Base-by-base conservation (phyloP, 768 basidiomycete species). In the Terana coerulea region DNA sequence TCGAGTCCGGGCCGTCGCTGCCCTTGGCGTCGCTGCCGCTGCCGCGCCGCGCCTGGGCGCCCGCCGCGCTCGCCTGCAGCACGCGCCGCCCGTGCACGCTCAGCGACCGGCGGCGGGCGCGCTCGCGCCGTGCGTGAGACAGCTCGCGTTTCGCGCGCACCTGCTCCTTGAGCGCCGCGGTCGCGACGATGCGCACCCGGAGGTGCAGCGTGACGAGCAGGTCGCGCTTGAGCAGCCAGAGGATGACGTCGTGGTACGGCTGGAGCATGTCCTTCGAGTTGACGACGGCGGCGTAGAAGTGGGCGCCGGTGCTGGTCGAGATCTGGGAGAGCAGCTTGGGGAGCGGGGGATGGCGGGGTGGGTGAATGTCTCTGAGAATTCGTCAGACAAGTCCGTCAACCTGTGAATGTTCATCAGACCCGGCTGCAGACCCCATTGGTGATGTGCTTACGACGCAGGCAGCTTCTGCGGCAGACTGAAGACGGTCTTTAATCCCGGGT, bases 171-270 rank as follows among this genome's bases (percentile, higher is more conserved):
- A 98, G 70, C 41, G 83, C 79, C 4, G 76, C 73, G 0, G 90
- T 84, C 0, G 89, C 93, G 30, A 92, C 79, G 35, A 98, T 75
- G 26, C 94, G 84, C 48, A 95, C 83, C 31, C 88, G 84, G 12
- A 94, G 81, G 62, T 95, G 94, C 24, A 93, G 75, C 15, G 90
- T 88, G 47, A 90, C 78, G 15, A 98, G 73, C 56, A 98, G 75
- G 62, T 92, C 92, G 34, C 84, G 82, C 63, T 88, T 88, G 31
- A 98, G 75, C 75, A 98, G 81, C 95, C 95, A 98, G 31, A 88
- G 70, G 10, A 98, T 81, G 26, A 95, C 88, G 24, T 91, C 83
- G 56, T 86, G 79, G 66, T 89, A 95, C 45, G 83, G 65, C 4
- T 79, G 75, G 25, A 92, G 79, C 10, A 77, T 71, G 33, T 86